Base-by-base conservation (phyloP, 1,284 basidiomycete species). In the Moniliophthora roreri region DNA sequence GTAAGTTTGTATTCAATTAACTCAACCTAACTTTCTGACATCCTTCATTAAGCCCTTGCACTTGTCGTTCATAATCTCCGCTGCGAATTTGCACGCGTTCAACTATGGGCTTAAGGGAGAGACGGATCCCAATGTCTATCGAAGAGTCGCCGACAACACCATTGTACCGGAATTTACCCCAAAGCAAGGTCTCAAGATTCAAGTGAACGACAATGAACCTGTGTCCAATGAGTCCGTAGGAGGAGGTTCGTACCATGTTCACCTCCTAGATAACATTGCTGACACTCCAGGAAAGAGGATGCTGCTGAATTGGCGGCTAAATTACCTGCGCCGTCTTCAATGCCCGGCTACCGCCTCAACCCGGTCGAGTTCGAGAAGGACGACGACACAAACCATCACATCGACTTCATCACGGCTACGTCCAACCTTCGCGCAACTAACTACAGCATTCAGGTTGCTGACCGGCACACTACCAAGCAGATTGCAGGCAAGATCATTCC, bases 401-500 rank as follows among this genome's bases (percentile, higher is more conserved):
- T 99, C 68, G 97, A 98, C 75, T 99, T 99, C 72, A 98, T 99
- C 74, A 98, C 95, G 35, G 92, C 97, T 5, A 92, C 97, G 2
- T 98, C 96, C 48, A 99, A 99, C 77, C 80, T 99, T 58, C 91
- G 97, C 44, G 97, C 97, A 1, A 82, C 87, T 75, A 99, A 99
- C 76, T 99, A 99, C 74, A 88, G 79, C 60, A 99, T 99, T 68
- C 80, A 82, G 49, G 77, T 83, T 21, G 94, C 95, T 11, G 94
- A 98, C 72, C 84, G 88, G 53, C 95, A 99, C 75, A 85, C 89
- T 58, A 99, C 96, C 39, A 99, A 99, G 78, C 92, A 97, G 69
- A 98, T 99, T 66, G 98, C 97, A 3, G 97, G 97, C 53, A 99
- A 99, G 80, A 99, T 99, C 65, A 99, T 99, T 60, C 97, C 97